These are phyloP conservation scores for Teratosphaeria epicoccoides DNA, from an alignment of 2,329 filamentous ascomycete species.

Conservation along the genomic window DNA sequence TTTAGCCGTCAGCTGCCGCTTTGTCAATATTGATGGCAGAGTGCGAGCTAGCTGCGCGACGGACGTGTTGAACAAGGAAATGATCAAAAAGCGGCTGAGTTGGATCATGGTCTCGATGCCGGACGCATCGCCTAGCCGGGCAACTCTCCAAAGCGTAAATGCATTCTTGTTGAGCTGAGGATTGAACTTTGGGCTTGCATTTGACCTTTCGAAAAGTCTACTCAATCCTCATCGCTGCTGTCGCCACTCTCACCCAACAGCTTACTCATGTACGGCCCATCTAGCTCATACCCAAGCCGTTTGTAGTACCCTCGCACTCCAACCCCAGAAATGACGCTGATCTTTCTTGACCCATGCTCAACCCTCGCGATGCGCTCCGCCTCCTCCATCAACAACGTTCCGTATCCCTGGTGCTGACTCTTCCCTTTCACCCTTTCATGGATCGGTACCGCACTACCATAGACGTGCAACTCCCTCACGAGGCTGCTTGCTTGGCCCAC, in stretches of 20 bases:
- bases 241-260: conserved; percentile 22
- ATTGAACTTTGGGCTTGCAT: no score
- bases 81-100: conserved; percentile 68
- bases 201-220: no score
- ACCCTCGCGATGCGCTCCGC: conserved; percentile 89
- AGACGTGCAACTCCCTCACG: conserved; percentile 90
- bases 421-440: conserved; percentile 91
- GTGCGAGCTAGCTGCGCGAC: background rate
- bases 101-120: conserved; percentile 72
- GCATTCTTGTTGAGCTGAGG: conserved; percentile 63
- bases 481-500: conserved; percentile 78
- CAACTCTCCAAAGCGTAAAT: conserved; percentile 85
- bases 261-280: conserved; percentile 63
- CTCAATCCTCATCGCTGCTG: conserved; percentile 19
- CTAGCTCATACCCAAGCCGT: conserved; percentile 84
- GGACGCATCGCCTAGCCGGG: conserved; percentile 69
- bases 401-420: conserved; percentile 97
- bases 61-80: conserved; percentile 49
- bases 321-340: conserved; percentile 95
- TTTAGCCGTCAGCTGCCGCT: conserved; percentile 64
- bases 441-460: conserved; percentile 93
- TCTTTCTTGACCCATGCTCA: conserved; percentile 87
- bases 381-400: conserved; percentile 93
- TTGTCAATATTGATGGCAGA: conserved; percentile 55
- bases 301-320: conserved; percentile 92